These are phyloP conservation scores for Sugiyamaella grinbergsii DNA, from an alignment of 1,139 yeast genomes.

Conservation along the genomic window DNA sequence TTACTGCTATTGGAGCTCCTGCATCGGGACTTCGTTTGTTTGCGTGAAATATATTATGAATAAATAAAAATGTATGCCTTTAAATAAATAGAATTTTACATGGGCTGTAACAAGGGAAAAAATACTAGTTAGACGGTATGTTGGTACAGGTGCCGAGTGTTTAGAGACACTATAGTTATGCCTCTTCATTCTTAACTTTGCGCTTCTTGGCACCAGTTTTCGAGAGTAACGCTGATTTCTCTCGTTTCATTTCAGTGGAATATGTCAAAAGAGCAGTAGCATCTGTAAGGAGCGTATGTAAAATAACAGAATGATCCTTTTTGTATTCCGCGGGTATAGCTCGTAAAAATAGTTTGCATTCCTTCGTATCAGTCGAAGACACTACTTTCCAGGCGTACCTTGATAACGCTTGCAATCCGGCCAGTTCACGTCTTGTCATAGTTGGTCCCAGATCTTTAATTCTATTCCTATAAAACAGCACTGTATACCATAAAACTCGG, in stretches of 20 bases:
- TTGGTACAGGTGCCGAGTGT: no score
- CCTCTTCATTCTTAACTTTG: no score
- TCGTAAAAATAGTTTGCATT: conserved; percentile 3
- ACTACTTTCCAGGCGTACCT: background rate
- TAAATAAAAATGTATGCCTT: conserved; percentile 3
- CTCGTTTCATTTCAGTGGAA: background rate
- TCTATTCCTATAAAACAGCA: conserved; percentile 21
- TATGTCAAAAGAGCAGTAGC: background rate
- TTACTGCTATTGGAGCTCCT: conserved; percentile 87
- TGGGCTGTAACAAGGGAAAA: no score
- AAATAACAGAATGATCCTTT: conserved; percentile 2
- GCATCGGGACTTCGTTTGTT: conserved; percentile 79
- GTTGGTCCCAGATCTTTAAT: background rate
- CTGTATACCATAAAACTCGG: conserved; percentile 66
- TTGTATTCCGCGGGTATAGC: conserved; percentile 13
- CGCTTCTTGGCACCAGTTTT: no score
- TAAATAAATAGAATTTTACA: conserved; percentile 1
- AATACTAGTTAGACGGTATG: no score
- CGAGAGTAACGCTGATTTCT: no score
- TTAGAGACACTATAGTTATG: no score
- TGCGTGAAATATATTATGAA: conserved; percentile 8
- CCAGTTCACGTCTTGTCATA: background rate
- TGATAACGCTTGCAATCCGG: conserved; percentile 2
- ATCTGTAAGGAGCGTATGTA: background rate
- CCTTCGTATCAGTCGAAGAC: conserved; percentile 10